Base-by-base conservation (phyloP, 306 rosid genomes). In the Prunus fruticosa region DNA sequence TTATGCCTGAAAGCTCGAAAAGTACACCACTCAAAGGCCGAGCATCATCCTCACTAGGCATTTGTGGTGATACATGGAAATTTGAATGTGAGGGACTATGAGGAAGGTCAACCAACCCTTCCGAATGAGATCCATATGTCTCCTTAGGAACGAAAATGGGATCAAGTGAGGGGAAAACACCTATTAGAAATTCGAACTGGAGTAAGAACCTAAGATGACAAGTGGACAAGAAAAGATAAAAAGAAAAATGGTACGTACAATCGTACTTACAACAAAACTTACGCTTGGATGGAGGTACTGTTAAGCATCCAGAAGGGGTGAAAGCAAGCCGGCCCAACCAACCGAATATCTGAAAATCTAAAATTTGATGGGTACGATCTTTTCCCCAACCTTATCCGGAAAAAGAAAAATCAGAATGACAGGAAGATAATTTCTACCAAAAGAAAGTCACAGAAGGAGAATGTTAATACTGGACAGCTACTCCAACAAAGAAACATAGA, bases 311-410 rank as follows among this genome's bases (percentile, higher is more conserved):
- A 79, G 83, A 47, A 19, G 83, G 83, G 57, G 69, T 62, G 69
- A 73, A 79, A 45, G 74, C 63, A n/a, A 79, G 83, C 74, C 79
- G 58, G 49, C 83, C 80, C 53, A 76, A 34, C 80, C 80, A 76
- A 14, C 79, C 79, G 4, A 57, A 6, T 32, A 38, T 54, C 18
- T 19, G 64, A 34, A 34, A 13, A 53, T 64, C 14, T 23, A 66
- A 4, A 1, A 76, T 2, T 54, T 67, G 66, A 34, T 23, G 34
- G 12, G 25, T 22, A 52, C 19, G 66, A 53, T 76, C 79, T 64
- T 38, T 38, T 2, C 43, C 43, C 43, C 43, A 38, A 38, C 43
- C 43, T 38, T 38, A 6, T 38, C 43, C 43, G 9, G 43, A 38
- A 38, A 38, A 38, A 38, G 43, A n/a, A 13, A 15, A 16, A 13